phyloP scores from a whole-genome alignment of 179 eudicot genomes.

The Actinidia chinensis region DNA sequence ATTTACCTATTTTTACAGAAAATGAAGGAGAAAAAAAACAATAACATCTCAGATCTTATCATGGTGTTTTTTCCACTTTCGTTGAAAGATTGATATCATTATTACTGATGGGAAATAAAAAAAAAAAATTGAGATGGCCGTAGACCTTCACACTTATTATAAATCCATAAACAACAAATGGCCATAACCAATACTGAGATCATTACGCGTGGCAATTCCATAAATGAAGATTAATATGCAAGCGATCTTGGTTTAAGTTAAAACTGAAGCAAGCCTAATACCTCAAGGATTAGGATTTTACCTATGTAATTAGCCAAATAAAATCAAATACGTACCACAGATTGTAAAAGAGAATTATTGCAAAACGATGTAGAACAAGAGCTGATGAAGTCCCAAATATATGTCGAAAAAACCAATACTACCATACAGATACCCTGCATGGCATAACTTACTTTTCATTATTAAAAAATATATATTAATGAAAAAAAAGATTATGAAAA shows the following conservation, averaged over 20 bases:
- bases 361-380: constrained; percentile 82
- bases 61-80: too few species aligned
- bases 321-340: constrained; percentile 59
- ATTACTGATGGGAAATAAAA: too few species aligned
- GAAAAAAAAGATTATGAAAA: constrained; percentile 6
- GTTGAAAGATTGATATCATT: too few species aligned
- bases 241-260: neutral
- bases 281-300: neutral
- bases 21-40: too few species aligned
- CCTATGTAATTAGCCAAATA: neutral
- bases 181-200: neutral
- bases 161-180: neutral
- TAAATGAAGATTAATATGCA: neutral
- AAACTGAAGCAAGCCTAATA: neutral
- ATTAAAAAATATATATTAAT: constrained; percentile 12
- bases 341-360: constrained; percentile 72
- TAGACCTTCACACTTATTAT: neutral
- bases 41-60: too few species aligned
- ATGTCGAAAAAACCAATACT: constrained; percentile 93
- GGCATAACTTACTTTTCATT: constrained; percentile 6
- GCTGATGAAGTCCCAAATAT: constrained; percentile 93
- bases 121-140: neutral
- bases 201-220: neutral
- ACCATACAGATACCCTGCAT: constrained; percentile 79
- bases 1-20: too few species aligned